Base-by-base conservation (phyloP, 1,284 basidiomycete genomes). In the Cryptococcus maquisensis region DNA sequence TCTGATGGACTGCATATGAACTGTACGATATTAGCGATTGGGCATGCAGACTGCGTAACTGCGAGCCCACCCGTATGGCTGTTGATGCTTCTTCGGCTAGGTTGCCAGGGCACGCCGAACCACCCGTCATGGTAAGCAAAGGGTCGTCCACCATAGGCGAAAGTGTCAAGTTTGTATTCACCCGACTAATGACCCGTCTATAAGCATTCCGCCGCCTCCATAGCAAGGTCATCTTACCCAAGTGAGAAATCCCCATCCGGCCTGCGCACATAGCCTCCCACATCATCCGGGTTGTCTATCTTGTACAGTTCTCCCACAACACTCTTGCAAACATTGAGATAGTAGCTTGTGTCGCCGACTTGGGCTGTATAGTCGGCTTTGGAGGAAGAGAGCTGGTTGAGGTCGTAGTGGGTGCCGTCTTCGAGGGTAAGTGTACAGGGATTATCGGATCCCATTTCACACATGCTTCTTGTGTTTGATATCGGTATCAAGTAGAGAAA, bases 371-470 rank as follows among this genome's bases (percentile, higher is more conserved):
- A 73, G 55, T 74, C 72, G n/a, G 56, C 48, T 35, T 57, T 54
- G 8, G 66, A 56, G 3, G 68, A 68, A 12, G 63, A 54, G 3
- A 76, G 64, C 3, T 63, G 59, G 16, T 65, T 67, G 24, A 76
- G 65, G 55, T 75, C 74, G 56, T 70, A 76, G 57, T 72, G 69
- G 18, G 72, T 74, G 16, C 73, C 72, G 54, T 75, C 71, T 12
- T 52, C 51, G 12, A 74, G 62, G 0, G 72, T 74, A 49, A 73
- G 57, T 2, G 66, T 74, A 54, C 73, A 74, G 6, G 65, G 63
- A 6, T 63, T 51, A 4, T n/a, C 16, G 20, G 39, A 40, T 21
- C n/a, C 16, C 39, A 40, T 40, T 40, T 40, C 28, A 6, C 28
- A 32, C 28, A 32, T 32, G 28, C 28, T 32, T 2, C 28, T 32